Evolutionary conservation across 148 eudicot species (phyloP).

Genomic region (Vaccinium myrtillus): DNA sequence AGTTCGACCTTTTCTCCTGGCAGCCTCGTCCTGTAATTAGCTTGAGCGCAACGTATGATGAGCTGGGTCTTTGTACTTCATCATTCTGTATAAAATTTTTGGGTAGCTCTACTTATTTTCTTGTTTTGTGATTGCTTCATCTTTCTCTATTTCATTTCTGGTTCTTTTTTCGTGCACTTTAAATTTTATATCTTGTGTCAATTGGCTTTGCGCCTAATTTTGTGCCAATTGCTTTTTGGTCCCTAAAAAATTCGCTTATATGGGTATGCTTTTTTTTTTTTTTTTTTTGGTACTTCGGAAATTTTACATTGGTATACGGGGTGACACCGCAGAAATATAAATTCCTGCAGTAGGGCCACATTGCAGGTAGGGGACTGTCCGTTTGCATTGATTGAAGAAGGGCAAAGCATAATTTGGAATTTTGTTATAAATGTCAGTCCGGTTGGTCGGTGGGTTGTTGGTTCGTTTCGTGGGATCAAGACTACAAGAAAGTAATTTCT

Average conservation of each 20-base stretch:
- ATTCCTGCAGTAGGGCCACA: not conserved
- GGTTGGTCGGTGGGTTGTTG: too few relatives aligned
- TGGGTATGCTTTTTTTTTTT: too few relatives aligned
- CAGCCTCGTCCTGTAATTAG: not conserved
- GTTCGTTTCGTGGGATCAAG: too few relatives aligned
- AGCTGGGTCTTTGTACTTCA: conserved; percentile 8
- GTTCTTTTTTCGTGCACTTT: not conserved
- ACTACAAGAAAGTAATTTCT: too few relatives aligned
- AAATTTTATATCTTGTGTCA: too few relatives aligned
- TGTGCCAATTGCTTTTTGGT: too few relatives aligned
- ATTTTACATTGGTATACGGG: too few relatives aligned
- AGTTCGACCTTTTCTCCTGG: not conserved
- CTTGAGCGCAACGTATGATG: not conserved
- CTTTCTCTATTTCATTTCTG: not conserved
- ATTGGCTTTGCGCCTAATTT: too few relatives aligned
- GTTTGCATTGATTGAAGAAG: not conserved
- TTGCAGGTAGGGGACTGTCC: not conserved
- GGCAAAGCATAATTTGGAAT: not conserved
- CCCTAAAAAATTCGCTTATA: too few relatives aligned
- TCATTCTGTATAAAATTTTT: conserved; percentile 17
- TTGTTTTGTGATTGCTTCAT: not conserved
- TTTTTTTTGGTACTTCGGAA: too few relatives aligned
- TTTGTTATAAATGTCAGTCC: not conserved
- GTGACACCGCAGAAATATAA: not conserved
- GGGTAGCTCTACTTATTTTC: not conserved